phyloP scores from a whole-genome alignment of 495 filamentous ascomycete species.

The Pyronema domesticum region DNA sequence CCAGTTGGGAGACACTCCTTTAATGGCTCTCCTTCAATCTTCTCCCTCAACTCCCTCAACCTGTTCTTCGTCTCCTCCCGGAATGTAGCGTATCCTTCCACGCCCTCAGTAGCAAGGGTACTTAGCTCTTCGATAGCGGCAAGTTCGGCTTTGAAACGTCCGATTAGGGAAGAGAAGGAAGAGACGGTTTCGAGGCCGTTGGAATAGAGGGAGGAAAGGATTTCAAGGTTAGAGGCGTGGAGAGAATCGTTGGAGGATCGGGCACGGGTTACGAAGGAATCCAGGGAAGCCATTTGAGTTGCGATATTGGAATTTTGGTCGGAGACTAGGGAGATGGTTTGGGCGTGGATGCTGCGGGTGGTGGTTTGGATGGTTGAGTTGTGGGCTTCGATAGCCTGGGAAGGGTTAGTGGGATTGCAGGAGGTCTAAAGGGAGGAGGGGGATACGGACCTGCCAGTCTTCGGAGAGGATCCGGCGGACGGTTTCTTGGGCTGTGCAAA shows the following conservation, averaged over 20 bases:
- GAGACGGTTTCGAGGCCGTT: slow-evolving; percentile 34
- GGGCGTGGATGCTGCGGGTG: slow-evolving; percentile 76
- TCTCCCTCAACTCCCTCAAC: slow-evolving; percentile 46
- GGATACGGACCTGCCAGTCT: slow-evolving; percentile 59
- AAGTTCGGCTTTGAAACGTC: slow-evolving; percentile 46
- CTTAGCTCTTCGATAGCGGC: slow-evolving; percentile 14
- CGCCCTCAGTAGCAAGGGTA: slow-evolving; percentile 33
- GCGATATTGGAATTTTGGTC: slow-evolving; percentile 75
- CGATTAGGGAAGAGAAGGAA: slow-evolving; percentile 33
- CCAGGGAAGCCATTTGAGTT: slow-evolving; percentile 68
- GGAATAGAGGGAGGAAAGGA: not conserved
- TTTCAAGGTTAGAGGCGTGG: slow-evolving; percentile 1
- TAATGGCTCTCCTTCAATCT: slow-evolving; percentile 42
- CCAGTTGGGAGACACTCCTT: slow-evolving; percentile 72
- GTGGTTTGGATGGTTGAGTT: slow-evolving; percentile 61
- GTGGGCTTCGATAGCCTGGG: slow-evolving; percentile 55
- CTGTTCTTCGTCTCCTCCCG: slow-evolving; percentile 44
- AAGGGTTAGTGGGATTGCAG: slow-evolving; percentile 14
- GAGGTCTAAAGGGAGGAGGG: not conserved
- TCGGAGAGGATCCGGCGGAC: slow-evolving; percentile 67
- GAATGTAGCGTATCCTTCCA: slow-evolving; percentile 40
- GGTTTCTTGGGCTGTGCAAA: slow-evolving; percentile 51
- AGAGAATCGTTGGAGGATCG: slow-evolving; percentile 63
- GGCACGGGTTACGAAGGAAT: slow-evolving; percentile 76
- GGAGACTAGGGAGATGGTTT: slow-evolving; percentile 78